These are phyloP conservation scores for Malassezia sp. DNA, from an alignment of 1,284 basidiomycete genomes.

Conservation along the genomic window DNA sequence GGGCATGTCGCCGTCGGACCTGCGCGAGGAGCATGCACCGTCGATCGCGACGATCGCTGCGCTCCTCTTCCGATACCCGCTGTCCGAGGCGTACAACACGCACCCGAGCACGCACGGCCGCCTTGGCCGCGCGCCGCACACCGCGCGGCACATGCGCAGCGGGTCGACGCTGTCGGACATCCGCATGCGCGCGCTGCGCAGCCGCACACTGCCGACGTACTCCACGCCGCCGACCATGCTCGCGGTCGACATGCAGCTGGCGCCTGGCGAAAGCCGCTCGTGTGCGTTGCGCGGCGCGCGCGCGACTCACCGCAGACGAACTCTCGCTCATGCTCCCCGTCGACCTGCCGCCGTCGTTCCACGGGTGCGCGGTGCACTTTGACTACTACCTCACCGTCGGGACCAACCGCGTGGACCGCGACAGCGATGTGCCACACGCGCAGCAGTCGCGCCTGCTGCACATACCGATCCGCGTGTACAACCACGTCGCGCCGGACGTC, in stretches of 20 bases:
- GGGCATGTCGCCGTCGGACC: neutral
- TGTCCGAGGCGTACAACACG: neutral
- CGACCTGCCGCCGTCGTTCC: slow-evolving; percentile 76
- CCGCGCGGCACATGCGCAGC: slow-evolving; percentile 38
- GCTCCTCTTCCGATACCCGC: slow-evolving; percentile 4
- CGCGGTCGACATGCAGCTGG: slow-evolving; percentile 64
- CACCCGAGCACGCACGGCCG: neutral
- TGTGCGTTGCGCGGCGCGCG: slow-evolving; percentile 53
- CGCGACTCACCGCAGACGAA: neutral
- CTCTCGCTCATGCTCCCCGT: slow-evolving; percentile 49
- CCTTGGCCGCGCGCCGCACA: neutral
- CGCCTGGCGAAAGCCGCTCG: slow-evolving; percentile 66
- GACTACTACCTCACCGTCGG: slow-evolving; percentile 79
- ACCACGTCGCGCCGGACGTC: slow-evolving; percentile 53
- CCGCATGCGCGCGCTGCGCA: slow-evolving; percentile 35
- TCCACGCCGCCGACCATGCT: slow-evolving; percentile 71
- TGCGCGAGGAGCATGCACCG: slow-evolving; percentile 10
- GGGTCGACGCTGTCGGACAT: slow-evolving; percentile 57
- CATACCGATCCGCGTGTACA: slow-evolving; percentile 75
- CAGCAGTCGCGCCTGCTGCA: slow-evolving; percentile 68
- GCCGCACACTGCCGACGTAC: slow-evolving; percentile 61
- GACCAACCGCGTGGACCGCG: slow-evolving; percentile 55
- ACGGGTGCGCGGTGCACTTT: slow-evolving; percentile 69
- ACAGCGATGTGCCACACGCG: slow-evolving; percentile 15
- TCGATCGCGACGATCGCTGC: slow-evolving; percentile 12